These are phyloP conservation scores for Daldinia decipiens DNA, from an alignment of 495 filamentous ascomycete species.

Conservation along the genomic window DNA sequence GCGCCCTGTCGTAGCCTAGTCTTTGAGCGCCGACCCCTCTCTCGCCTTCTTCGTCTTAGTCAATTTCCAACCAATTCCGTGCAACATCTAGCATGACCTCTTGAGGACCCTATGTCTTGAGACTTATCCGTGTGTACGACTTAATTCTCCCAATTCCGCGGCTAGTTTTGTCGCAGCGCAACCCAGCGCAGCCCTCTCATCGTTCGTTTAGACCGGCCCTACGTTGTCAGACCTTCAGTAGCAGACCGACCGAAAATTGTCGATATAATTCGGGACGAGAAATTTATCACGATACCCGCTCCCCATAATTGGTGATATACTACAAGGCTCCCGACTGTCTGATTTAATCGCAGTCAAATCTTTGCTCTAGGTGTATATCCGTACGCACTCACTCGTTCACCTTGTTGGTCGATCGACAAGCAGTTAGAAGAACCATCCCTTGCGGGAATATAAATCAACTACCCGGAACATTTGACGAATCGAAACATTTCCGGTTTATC, in stretches of 20 bases:
- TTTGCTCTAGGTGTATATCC: conserved; percentile 3
- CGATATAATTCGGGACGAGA: conserved; percentile 24
- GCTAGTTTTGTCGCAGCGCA: conserved; percentile 36
- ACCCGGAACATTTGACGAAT: conserved; percentile 35
- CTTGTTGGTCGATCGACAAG: conserved; percentile 16
- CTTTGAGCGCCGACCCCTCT: conserved; percentile 37
- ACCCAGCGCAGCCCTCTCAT: conserved; percentile 37
- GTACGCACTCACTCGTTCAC: neutral
- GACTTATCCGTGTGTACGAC: conserved; percentile 38
- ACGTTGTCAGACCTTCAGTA: conserved; percentile 32
- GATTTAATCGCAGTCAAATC: conserved; percentile 18
- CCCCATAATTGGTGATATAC: conserved; percentile 20
- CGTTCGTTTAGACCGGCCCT: conserved; percentile 17
- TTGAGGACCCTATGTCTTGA: conserved; percentile 39
- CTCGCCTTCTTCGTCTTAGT: conserved; percentile 37
- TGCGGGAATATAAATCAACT: conserved; percentile 35
- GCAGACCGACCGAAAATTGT: conserved; percentile 20
- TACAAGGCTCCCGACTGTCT: neutral
- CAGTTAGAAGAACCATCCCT: conserved; percentile 17
- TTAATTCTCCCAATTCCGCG: conserved; percentile 26
- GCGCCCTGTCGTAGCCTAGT: conserved; percentile 40
- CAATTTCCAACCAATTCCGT: conserved; percentile 43
- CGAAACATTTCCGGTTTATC: conserved; percentile 32
- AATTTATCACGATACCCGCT: conserved; percentile 1
- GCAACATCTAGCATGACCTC: conserved; percentile 37